A percentile compares a stretch with the other conserved stretches of the same genome.
phyloP scores from a whole-genome alignment of 768 basidiomycete species.

The Crassisporium funariophilum region DNA sequence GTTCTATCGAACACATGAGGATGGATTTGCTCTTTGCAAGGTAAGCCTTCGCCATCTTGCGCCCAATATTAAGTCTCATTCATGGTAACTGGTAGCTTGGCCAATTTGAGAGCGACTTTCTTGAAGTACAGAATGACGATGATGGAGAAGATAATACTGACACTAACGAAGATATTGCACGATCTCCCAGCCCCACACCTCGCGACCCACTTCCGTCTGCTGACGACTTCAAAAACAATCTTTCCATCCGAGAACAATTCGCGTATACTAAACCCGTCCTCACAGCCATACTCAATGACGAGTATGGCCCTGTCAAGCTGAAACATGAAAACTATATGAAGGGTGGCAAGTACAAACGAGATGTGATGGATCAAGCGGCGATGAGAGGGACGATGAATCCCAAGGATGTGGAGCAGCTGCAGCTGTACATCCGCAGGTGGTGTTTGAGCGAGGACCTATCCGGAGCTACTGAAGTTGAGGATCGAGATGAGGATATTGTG shows the following conservation, averaged over 20 bases:
- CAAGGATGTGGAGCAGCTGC: constrained; percentile 37
- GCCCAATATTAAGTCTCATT: constrained; percentile 1
- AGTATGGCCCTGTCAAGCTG: constrained; percentile 52
- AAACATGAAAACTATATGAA: constrained; percentile 59
- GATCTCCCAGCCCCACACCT: constrained; percentile 44
- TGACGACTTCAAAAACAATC: constrained; percentile 45
- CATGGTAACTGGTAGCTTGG: constrained; percentile 46
- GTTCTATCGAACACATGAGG: constrained; percentile 62
- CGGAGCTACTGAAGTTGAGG: constrained; percentile 4
- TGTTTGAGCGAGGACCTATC: constrained; percentile 38
- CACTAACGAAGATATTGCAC: constrained; percentile 16
- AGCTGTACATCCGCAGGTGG: constrained; percentile 42
- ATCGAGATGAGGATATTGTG: constrained; percentile 1
- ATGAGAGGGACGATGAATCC: constrained; percentile 46
- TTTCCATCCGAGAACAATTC: constrained; percentile 61
- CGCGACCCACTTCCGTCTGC: constrained; percentile 42
- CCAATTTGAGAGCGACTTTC: constrained; percentile 48
- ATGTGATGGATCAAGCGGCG: constrained; percentile 36
- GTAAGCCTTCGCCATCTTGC: constrained; percentile 30
- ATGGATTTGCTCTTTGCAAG: constrained; percentile 64
- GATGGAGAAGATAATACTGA: constrained; percentile 31
- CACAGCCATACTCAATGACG: constrained; percentile 54
- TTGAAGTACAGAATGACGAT: constrained; percentile 43
- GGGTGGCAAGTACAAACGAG: constrained; percentile 52
- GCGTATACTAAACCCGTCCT: constrained; percentile 67